Evolutionary conservation across 2,329 filamentous ascomycete genomes (phyloP), one percentile per base, ranked within the genome.

Genomic region (Aschersonia sp.): DNA sequence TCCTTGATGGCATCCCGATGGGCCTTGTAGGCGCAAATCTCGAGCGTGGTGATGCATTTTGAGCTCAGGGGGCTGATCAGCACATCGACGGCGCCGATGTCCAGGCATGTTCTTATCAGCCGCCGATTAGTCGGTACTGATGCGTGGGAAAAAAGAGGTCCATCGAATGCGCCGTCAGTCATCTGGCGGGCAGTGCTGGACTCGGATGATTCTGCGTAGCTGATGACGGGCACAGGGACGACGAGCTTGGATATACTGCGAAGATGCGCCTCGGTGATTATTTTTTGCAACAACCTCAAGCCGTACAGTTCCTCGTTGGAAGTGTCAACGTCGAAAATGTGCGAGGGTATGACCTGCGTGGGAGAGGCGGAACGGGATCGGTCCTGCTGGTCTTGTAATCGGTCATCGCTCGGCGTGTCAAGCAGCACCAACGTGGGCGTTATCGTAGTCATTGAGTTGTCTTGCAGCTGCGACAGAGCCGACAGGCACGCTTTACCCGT

Each of bases 31-130:
- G 85, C 88, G 61, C 91, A 88, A 12, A 92, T 80, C 51, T 85
- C 82, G 46, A 95, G 71, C 31, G 82, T 81, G 50, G 85, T 81
- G 45, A 91, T 76, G 55, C 83, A 80, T 47, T 86, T 82, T 45
- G 75, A 73, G 51, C 84, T 80, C 40, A 97, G 65, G 1, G 91
- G 91, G 57, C 84, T 88, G 30, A 82, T 78, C 53, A 96, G 73
- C 45, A 95, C 86, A 64, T 97, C 91, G 31, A 85, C 74, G 9
- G 91, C 91, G 38, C 92, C 92, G 4, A 85, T 79, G 58, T 95
- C 88, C 30, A 97, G 68, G 59, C 88, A 95, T 56, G 74, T 79
- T 55, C 82, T 77, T 51, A 89, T 72, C 47, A 76, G 63, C 42
- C 54, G 58, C 46, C 65, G 65, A 49, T 64, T 60, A 31, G 56